Evolutionary conservation across 2,329 filamentous ascomycete genomes (phyloP).

Genomic region (Penicillium sclerotigenum): DNA sequence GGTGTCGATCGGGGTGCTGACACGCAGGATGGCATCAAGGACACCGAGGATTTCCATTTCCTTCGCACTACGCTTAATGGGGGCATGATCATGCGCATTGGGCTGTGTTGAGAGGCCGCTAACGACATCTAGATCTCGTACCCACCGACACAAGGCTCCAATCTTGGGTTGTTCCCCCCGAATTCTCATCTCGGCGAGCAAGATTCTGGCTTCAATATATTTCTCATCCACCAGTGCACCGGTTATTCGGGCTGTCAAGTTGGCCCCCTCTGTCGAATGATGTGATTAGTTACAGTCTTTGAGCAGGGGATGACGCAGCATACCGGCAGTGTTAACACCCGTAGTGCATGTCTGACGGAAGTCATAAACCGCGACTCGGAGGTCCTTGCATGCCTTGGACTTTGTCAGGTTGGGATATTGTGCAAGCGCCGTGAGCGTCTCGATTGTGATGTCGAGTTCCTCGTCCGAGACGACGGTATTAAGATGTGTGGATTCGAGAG

Average conservation of each 20-base stretch:
- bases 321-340: conserved; percentile 58
- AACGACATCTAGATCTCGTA: conserved; percentile 67
- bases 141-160: conserved; percentile 69
- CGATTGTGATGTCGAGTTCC: conserved; percentile 65
- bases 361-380: conserved; percentile 65
- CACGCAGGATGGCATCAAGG: conserved; percentile 62
- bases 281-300: conserved; percentile 9
- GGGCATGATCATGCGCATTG: conserved; percentile 35
- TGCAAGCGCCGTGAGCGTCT: conserved; percentile 59
- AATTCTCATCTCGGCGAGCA: conserved; percentile 68
- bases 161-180: conserved; percentile 63
- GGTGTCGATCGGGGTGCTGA: conserved; percentile 60
- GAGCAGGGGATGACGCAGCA: conserved; percentile 13
- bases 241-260: conserved; percentile 64
- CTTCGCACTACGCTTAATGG: conserved; percentile 29
- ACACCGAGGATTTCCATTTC: conserved; percentile 59
- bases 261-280: conserved; percentile 49
- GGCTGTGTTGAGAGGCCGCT: conserved; percentile 61
- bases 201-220: conserved; percentile 62
- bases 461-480: conserved; percentile 44
- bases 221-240: conserved; percentile 64
- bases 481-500: conserved; percentile 26
- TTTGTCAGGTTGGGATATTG: conserved; percentile 63
- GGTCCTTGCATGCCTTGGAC: conserved; percentile 64
- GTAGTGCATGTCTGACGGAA: conserved; percentile 68